Percentiles rank a stretch among this genome's conserved stretches.
These are phyloP conservation scores for Cladosporium sp. DNA, from an alignment of 2,329 filamentous ascomycete genomes.

Conservation along the genomic window DNA sequence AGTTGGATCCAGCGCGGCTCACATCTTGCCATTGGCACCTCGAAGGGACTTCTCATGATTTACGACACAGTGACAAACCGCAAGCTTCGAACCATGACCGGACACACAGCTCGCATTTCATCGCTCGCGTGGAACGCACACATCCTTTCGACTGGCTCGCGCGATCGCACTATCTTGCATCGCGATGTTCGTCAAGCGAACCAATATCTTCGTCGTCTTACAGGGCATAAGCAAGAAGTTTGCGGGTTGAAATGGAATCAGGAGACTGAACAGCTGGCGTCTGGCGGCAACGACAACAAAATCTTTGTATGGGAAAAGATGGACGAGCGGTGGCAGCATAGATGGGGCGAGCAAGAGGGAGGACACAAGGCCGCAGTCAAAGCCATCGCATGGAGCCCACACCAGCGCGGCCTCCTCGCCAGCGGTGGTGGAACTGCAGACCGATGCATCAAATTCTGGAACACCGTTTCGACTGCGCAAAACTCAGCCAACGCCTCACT, in stretches of 20 bases:
- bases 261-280: constrained; percentile 89
- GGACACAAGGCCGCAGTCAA: constrained; percentile 96
- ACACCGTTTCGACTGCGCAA: constrained; percentile 54
- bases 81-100: constrained; percentile 89
- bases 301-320: constrained; percentile 98
- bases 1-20: constrained; percentile 96
- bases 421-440: constrained; percentile 95
- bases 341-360: constrained; percentile 90
- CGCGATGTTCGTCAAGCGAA: constrained; percentile 89
- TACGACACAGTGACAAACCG: constrained; percentile 90
- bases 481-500: constrained; percentile 33
- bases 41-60: constrained; percentile 91
- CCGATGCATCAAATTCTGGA: constrained; percentile 95
- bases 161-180: constrained; percentile 90
- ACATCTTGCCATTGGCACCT: constrained; percentile 90
- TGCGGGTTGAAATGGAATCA: constrained; percentile 96
- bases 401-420: constrained; percentile 88
- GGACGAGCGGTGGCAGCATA: constrained; percentile 84
- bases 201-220: constrained; percentile 79
- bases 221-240: constrained; percentile 96
- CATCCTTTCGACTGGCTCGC: constrained; percentile 89
- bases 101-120: constrained; percentile 87
- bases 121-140: constrained; percentile 97
- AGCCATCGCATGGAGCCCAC: constrained; percentile 95
- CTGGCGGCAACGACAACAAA: constrained; percentile 97